phyloP scores from a whole-genome alignment of 2,329 filamentous ascomycete species.

The Penicillium nordicum region DNA sequence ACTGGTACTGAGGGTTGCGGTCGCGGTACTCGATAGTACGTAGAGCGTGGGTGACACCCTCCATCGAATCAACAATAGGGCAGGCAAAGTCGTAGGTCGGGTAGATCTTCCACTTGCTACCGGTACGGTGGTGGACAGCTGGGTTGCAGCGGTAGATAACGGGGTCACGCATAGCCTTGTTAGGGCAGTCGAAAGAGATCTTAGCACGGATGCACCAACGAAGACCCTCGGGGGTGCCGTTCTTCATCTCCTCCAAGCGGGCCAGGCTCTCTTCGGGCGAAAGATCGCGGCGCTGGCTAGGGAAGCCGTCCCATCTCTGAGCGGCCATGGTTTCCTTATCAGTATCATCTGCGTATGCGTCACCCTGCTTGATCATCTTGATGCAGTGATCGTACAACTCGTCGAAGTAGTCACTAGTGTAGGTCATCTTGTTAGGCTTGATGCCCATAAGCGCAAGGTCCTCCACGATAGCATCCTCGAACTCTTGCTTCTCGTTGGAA shows the following conservation, averaged over 20 bases:
- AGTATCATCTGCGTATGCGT: constrained; percentile 94
- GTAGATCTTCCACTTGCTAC: constrained; percentile 63
- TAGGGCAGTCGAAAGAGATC: constrained; percentile 85
- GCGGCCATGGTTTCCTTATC: constrained; percentile 82
- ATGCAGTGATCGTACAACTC: constrained; percentile 83
- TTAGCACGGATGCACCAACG: constrained; percentile 93
- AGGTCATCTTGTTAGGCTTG: constrained; percentile 78
- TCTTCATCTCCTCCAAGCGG: constrained; percentile 92
- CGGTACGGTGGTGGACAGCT: constrained; percentile 60
- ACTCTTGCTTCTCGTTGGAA: constrained; percentile 95
- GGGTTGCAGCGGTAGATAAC: constrained; percentile 95
- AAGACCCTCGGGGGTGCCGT: constrained; percentile 71
- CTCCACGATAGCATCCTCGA: constrained; percentile 87
- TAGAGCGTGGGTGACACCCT: constrained; percentile 63
- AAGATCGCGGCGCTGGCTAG: constrained; percentile 75
- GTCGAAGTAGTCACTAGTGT: constrained; percentile 95
- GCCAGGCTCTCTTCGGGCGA: constrained; percentile 78
- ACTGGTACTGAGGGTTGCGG: constrained; percentile 51
- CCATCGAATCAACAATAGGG: constrained; percentile 60
- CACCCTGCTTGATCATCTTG: constrained; percentile 77
- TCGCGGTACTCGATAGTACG: constrained; percentile 61
- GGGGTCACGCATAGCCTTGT: constrained; percentile 93
- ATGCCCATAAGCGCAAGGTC: constrained; percentile 90
- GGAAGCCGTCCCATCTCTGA: constrained; percentile 78
- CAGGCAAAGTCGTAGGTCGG: constrained; percentile 66